A percentile compares a stretch with the other conserved stretches of the same genome.
phyloP scores from a whole-genome alignment of 2,329 filamentous ascomycete genomes.

The Cytospora paraplurivora region DNA sequence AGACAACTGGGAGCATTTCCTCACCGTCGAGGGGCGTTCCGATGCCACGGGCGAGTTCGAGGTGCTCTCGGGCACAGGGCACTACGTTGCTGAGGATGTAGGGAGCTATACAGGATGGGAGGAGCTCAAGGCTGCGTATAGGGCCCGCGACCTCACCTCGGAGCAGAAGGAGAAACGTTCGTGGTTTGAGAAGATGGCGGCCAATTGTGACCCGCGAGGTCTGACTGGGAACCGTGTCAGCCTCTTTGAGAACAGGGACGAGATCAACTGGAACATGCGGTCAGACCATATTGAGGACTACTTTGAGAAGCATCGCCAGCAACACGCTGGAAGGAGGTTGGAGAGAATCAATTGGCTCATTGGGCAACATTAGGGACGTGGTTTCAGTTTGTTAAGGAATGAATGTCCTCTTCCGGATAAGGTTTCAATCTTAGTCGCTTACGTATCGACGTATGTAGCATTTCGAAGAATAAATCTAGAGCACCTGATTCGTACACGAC shows the following conservation, averaged over 20 bases:
- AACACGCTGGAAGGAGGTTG: not conserved
- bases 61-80: constrained; percentile 16
- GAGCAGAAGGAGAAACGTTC: constrained; percentile 34
- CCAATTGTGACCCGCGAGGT: constrained; percentile 34
- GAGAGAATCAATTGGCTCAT: not conserved
- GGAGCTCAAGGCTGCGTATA: constrained; percentile 37
- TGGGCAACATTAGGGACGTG: not conserved
- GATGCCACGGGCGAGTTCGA: not conserved
- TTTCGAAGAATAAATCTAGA: too few species aligned
- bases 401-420: not conserved
- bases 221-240: constrained; percentile 31
- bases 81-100: constrained; percentile 38
- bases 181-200: constrained; percentile 35
- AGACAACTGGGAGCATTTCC: constrained; percentile 32
- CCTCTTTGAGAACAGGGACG: constrained; percentile 30
- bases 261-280: constrained; percentile 14
- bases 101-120: constrained; percentile 36
- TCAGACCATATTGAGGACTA: not conserved
- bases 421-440: not conserved
- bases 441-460: not conserved
- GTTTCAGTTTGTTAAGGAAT: not conserved
- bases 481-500: too few species aligned
- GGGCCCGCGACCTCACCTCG: constrained; percentile 30
- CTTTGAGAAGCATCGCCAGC: not conserved
- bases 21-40: constrained; percentile 28